Evolutionary conservation across 768 basidiomycete species (phyloP).

Genomic region (Xerocomus brunneocitrinus): DNA sequence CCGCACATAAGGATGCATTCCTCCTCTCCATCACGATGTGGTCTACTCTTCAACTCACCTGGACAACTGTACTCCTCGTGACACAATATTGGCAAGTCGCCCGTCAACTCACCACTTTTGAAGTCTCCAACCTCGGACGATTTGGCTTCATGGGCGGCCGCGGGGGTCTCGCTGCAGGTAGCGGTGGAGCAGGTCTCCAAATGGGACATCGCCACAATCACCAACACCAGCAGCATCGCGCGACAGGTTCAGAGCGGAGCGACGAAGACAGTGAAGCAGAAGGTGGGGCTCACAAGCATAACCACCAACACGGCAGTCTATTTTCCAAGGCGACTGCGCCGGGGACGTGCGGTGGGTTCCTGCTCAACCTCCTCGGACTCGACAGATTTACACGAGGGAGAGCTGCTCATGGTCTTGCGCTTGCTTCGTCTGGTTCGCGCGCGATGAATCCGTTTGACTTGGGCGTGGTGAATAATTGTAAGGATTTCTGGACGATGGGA

Average conservation of each 20-base stretch:
- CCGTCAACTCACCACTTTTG: constrained; percentile 92
- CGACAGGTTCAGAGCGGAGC: constrained; percentile 40
- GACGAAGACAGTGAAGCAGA: constrained; percentile 40
- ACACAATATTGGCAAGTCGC: constrained; percentile 91
- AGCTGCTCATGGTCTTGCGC: constrained; percentile 80
- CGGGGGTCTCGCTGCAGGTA: constrained; percentile 57
- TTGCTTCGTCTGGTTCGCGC: constrained; percentile 48
- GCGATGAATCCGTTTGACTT: constrained; percentile 91
- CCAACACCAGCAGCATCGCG: constrained; percentile 19
- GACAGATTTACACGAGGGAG: constrained; percentile 92
- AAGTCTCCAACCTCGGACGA: constrained; percentile 91
- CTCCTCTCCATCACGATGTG: constrained; percentile 76
- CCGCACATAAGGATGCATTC: constrained; percentile 75
- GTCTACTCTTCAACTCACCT: constrained; percentile 91
- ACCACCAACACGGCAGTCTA: constrained; percentile 39
- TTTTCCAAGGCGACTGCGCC: constrained; percentile 33
- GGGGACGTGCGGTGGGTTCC: constrained; percentile 47
- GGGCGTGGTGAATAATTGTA: constrained; percentile 73
- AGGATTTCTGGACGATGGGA: constrained; percentile 92
- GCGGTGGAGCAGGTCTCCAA: constrained; percentile 55
- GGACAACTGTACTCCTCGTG: constrained; percentile 85
- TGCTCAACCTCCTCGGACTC: constrained; percentile 88
- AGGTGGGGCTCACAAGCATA: constrained; percentile 38
- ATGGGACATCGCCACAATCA: constrained; percentile 68
- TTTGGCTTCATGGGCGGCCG: constrained; percentile 97